phyloP scores from a whole-genome alignment of 805 yeast genomes.

The Scheffersomyces ergatensis region DNA sequence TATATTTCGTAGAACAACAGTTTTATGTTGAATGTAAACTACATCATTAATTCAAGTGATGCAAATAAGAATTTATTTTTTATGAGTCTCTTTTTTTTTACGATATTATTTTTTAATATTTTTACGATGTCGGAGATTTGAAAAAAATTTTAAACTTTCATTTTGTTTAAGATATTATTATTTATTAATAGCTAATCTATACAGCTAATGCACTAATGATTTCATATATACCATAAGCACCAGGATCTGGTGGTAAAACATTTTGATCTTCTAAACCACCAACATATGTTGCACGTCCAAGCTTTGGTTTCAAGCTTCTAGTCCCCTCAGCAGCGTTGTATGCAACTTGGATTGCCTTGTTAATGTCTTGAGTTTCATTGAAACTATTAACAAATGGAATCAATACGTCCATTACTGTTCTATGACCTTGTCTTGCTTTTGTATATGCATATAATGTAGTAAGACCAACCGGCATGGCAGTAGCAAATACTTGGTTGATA shows the following conservation, averaged over 20 bases:
- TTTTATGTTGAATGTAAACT: no score
- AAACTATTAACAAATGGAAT: constrained; percentile 30
- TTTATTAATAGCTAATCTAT: no score
- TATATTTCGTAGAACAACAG: no score
- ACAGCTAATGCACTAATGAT: constrained; percentile 21
- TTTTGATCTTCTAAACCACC: constrained; percentile 22
- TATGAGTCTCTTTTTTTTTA: no score
- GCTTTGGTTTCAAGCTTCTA: constrained; percentile 26
- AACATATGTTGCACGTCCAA: constrained; percentile 38
- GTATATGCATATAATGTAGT: constrained; percentile 28
- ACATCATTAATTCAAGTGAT: no score
- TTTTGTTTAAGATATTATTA: no score
- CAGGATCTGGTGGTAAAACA: constrained; percentile 40
- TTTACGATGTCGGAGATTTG: no score
- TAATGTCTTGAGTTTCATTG: constrained; percentile 15
- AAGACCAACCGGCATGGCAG: constrained; percentile 21
- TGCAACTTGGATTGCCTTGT: constrained; percentile 22
- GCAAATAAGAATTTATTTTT: no score
- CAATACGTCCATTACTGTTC: constrained; percentile 40
- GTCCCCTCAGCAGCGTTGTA: constrained; percentile 33
- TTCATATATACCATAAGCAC: constrained; percentile 38
- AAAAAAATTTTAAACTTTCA: no score
- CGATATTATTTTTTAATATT: no score
- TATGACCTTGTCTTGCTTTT: constrained; percentile 35
- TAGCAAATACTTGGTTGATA: constrained; percentile 14